Conservation (phyloP, 345 rosid genomes). For the Punica granatum region DNA sequence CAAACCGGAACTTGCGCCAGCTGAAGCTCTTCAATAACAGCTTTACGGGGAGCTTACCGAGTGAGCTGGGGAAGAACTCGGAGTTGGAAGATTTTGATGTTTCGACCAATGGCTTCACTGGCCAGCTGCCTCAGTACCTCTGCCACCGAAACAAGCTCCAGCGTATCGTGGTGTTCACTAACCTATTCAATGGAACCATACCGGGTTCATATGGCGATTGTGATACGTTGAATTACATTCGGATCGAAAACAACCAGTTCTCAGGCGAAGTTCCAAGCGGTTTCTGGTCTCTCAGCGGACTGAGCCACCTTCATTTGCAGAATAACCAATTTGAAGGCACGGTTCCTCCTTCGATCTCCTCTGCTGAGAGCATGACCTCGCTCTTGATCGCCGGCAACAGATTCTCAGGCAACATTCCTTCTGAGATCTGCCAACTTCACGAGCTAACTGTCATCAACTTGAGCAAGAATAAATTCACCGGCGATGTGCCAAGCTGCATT, state of each 20-base stretch:
- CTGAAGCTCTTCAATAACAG: slow-evolving; percentile 72
- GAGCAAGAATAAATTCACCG: slow-evolving; percentile 40
- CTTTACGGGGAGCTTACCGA: slow-evolving; percentile 52
- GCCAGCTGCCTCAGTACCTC: slow-evolving; percentile 51
- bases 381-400: slow-evolving; percentile 40
- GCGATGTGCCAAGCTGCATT: slow-evolving; percentile 40
- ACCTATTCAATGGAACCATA: slow-evolving; percentile 43
- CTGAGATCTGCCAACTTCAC: slow-evolving; percentile 28
- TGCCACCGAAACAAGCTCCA: slow-evolving; percentile 38
- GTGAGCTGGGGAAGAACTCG: slow-evolving; percentile 43
- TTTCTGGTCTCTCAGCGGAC: slow-evolving; percentile 43
- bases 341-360: slow-evolving; percentile 36
- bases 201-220: slow-evolving; percentile 51
- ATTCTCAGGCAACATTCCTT: slow-evolving; percentile 49
- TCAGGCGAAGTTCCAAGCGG: slow-evolving; percentile 38
- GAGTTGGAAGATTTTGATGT: slow-evolving; percentile 47
- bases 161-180: slow-evolving; percentile 30
- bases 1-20: slow-evolving; percentile 34
- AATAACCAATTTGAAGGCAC: slow-evolving; percentile 48
- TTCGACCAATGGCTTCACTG: slow-evolving; percentile 46
- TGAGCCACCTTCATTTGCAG: slow-evolving; percentile 31
- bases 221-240: slow-evolving; percentile 31
- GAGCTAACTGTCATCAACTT: slow-evolving; percentile 26
- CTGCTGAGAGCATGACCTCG: slow-evolving; percentile 13
- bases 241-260: slow-evolving; percentile 40